Evolutionary conservation across 805 yeast species (phyloP).

Genomic region (Saturnispora kantuleensis): DNA sequence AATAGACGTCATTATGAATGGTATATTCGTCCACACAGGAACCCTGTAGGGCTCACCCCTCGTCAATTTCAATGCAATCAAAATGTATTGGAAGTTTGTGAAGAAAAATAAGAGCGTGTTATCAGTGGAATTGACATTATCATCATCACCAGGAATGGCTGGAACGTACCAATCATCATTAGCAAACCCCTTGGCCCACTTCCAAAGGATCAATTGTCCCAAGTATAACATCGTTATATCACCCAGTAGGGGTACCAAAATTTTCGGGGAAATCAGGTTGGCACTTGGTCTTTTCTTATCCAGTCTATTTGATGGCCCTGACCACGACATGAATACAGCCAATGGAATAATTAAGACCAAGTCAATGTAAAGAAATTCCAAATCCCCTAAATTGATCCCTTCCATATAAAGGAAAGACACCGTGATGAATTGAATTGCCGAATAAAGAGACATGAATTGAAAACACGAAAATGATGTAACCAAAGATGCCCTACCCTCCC

Average conservation of each 20-base stretch:
- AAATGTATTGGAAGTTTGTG: conserved; percentile 82
- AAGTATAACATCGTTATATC: conserved; percentile 53
- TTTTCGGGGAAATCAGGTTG: conserved; percentile 80
- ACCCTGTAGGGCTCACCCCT: conserved; percentile 92
- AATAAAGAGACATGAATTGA: conserved; percentile 94
- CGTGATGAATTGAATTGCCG: conserved; percentile 90
- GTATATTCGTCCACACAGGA: conserved; percentile 53
- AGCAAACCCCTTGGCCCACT: conserved; percentile 31
- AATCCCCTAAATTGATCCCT: conserved; percentile 93
- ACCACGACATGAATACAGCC: conserved; percentile 97
- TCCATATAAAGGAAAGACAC: conserved; percentile 76
- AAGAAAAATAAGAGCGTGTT: conserved; percentile 76
- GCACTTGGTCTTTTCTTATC: conserved; percentile 83
- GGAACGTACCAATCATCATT: conserved; percentile 62
- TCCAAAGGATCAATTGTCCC: conserved; percentile 68
- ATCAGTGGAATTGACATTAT: conserved; percentile 78
- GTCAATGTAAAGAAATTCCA: conserved; percentile 93
- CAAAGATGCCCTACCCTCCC: conserved; percentile 89
- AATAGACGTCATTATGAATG: conserved; percentile 57
- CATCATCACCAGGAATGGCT: conserved; percentile 75
- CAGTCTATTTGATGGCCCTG: conserved; percentile 58
- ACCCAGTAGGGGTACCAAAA: conserved; percentile 72
- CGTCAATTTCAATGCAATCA: conserved; percentile 74
- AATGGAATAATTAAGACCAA: conserved; percentile 82
- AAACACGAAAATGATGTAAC: conserved; percentile 95